A percentile compares a stretch with the other conserved stretches of the same genome.
Evolutionary conservation across 75 land plant genomes (phyloP).

Genomic region (Pinus albicaulis): DNA sequence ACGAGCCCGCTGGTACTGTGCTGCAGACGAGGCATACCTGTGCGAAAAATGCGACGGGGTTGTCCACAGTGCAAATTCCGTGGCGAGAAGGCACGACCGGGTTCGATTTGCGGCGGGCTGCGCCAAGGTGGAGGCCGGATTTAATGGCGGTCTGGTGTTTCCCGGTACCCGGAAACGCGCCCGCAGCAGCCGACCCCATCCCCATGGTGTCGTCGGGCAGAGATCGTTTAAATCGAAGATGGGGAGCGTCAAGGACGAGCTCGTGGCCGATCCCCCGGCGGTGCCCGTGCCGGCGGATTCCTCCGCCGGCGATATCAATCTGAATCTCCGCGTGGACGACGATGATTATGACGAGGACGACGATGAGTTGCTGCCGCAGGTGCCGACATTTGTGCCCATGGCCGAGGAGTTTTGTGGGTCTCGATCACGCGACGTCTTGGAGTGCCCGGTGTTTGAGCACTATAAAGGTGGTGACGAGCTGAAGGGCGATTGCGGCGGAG

Average conservation of each 20-base stretch:
- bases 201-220: background rate
- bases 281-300: slow-evolving; percentile 4
- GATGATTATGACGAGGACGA: slow-evolving; percentile 9
- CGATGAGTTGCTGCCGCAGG: slow-evolving; percentile 19
- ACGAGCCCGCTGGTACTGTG: slow-evolving; percentile 88
- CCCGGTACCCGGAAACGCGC: slow-evolving; percentile 3
- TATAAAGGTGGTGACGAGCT: too few relatives aligned
- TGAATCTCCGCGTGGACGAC: background rate
- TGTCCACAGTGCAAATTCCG: slow-evolving; percentile 86
- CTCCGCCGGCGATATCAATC: background rate
- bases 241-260: slow-evolving; percentile 7
- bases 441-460: background rate
- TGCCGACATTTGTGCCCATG: slow-evolving; percentile 16
- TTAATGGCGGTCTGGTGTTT: background rate
- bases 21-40: slow-evolving; percentile 87
- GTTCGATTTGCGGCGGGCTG: slow-evolving; percentile 47
- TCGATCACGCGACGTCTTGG: background rate
- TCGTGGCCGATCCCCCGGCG: background rate
- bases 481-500: background rate
- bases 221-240: background rate
- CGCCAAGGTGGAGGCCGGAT: too few relatives aligned
- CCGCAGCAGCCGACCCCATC: slow-evolving; percentile 13
- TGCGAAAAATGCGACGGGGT: slow-evolving; percentile 76
- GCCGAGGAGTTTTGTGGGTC: slow-evolving; percentile 12
- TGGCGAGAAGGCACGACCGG: slow-evolving; percentile 80